These are phyloP conservation scores for Epichloe sibirici DNA, from an alignment of 2,329 filamentous ascomycete genomes.

Conservation along the genomic window DNA sequence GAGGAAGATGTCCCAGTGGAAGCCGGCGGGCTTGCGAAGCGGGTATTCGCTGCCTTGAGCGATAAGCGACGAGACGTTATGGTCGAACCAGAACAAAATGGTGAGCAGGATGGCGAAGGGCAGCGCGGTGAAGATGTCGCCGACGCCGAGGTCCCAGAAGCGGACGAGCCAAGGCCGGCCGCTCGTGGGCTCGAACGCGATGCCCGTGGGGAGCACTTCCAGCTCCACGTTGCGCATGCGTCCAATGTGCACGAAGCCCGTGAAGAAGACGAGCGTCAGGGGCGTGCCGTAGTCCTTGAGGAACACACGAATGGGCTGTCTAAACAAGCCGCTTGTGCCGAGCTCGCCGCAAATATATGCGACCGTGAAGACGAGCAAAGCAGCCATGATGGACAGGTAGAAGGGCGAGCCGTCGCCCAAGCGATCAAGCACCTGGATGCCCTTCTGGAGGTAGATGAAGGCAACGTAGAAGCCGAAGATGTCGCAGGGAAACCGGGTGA, in stretches of 20 bases:
- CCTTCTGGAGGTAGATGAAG: constrained; percentile 85
- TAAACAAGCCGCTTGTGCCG: constrained; percentile 60
- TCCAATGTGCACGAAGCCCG: constrained; percentile 77
- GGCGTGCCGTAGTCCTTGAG: constrained; percentile 85
- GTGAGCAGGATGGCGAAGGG: constrained; percentile 77
- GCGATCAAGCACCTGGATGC: constrained; percentile 69
- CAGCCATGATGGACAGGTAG: constrained; percentile 68
- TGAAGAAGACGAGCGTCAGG: constrained; percentile 74
- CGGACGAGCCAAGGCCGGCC: constrained; percentile 65
- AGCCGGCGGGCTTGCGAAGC: constrained; percentile 67
- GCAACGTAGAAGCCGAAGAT: constrained; percentile 92
- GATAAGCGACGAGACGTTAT: constrained; percentile 76
- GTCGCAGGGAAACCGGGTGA: constrained; percentile 84
- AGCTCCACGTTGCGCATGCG: constrained; percentile 63
- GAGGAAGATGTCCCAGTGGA: constrained; percentile 78
- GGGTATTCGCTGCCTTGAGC: constrained; percentile 76
- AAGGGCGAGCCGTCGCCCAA: constrained; percentile 57
- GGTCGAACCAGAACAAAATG: constrained; percentile 80
- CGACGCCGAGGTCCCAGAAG: constrained; percentile 66
- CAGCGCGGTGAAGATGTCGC: constrained; percentile 71
- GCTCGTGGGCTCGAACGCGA: constrained; percentile 66
- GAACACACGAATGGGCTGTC: constrained; percentile 65
- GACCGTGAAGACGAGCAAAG: constrained; percentile 64
- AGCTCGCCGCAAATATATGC: constrained; percentile 64
- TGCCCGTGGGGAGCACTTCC: constrained; percentile 60